Conservation (phyloP, 257 asterid species). For the Lavandula angustifolia region DNA sequence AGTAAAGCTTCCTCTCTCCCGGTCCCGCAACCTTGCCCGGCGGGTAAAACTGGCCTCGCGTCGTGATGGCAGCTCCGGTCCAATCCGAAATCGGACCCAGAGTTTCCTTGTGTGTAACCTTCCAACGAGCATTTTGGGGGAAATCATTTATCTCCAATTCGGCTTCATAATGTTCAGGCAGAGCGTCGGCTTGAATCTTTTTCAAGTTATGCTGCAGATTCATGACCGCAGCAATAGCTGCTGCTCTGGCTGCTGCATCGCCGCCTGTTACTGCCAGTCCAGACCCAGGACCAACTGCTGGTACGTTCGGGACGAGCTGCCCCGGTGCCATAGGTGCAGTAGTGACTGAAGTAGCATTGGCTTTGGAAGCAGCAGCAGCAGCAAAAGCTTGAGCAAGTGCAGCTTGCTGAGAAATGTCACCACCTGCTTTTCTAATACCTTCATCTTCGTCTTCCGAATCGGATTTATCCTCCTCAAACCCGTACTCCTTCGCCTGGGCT, state of each 20-base stretch:
- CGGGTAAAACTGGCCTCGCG: constrained; percentile 77
- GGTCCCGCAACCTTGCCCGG: constrained; percentile 71
- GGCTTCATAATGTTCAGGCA: constrained; percentile 88
- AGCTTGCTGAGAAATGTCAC: constrained; percentile 63
- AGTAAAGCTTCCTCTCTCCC: constrained; percentile 81
- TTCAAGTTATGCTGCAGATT: constrained; percentile 86
- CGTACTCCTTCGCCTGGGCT: constrained; percentile 89
- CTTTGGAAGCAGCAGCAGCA: constrained; percentile 67
- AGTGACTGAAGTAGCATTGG: constrained; percentile 37
- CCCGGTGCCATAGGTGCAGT: constrained; percentile 42
- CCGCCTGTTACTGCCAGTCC: constrained; percentile 41
- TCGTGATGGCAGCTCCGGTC: constrained; percentile 96
- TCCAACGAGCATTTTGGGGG: constrained; percentile 97
- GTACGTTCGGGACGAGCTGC: constrained; percentile 43
- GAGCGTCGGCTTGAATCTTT: constrained; percentile 77
- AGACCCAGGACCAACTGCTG: constrained; percentile 44
- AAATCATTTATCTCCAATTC: constrained; percentile 90
- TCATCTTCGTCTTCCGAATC: constrained; percentile 89
- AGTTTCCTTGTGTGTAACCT: constrained; percentile 93
- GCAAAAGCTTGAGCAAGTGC: constrained; percentile 63
- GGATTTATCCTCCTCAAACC: constrained; percentile 87
- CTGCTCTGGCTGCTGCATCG: constrained; percentile 76
- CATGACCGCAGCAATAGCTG: constrained; percentile 75
- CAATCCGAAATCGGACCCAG: constrained; percentile 90
- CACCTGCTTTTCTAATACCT: constrained; percentile 74